phyloP scores from a whole-genome alignment of 257 asterid species.

The Verbascum thapsus region DNA sequence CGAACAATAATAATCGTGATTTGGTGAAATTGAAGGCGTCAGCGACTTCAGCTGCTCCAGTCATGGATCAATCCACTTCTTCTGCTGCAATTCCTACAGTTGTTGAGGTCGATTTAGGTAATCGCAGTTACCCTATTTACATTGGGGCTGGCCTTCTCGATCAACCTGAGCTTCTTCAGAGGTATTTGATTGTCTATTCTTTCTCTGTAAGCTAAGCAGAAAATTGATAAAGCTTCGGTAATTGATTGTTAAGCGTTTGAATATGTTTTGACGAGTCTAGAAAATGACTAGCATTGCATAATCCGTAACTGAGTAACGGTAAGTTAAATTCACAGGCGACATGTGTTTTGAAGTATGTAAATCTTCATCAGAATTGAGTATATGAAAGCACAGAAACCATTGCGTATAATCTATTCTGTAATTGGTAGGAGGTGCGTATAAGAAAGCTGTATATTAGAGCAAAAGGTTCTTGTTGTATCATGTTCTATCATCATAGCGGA shows the following conservation, averaged over 20 bases:
- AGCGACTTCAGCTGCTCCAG: conserved; percentile 53
- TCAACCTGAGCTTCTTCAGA: conserved; percentile 81
- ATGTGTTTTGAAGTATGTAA: no score
- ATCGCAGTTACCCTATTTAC: conserved; percentile 97
- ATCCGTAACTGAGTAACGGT: not conserved
- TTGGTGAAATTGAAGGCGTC: conserved; percentile 47
- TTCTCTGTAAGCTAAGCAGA: not conserved
- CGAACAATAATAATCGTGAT: conserved; percentile 12
- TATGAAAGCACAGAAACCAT: no score
- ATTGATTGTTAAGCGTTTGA: conserved; percentile 19
- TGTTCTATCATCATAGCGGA: no score
- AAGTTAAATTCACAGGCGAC: not conserved
- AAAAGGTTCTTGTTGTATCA: no score
- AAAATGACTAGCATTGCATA: not conserved
- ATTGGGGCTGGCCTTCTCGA: conserved; percentile 90
- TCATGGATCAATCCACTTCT: conserved; percentile 59
- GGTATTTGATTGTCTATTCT: conserved; percentile 39
- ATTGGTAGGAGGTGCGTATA: no score
- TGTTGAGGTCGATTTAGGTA: conserved; percentile 91
- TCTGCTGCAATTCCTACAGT: conserved; percentile 50
- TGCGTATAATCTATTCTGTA: no score
- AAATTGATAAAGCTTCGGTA: no score
- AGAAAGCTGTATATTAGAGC: no score
- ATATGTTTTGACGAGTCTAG: no score
- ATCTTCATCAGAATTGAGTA: no score